Conservation (phyloP, 805 yeast species). For the Scheffersomyces stipitis region DNA sequence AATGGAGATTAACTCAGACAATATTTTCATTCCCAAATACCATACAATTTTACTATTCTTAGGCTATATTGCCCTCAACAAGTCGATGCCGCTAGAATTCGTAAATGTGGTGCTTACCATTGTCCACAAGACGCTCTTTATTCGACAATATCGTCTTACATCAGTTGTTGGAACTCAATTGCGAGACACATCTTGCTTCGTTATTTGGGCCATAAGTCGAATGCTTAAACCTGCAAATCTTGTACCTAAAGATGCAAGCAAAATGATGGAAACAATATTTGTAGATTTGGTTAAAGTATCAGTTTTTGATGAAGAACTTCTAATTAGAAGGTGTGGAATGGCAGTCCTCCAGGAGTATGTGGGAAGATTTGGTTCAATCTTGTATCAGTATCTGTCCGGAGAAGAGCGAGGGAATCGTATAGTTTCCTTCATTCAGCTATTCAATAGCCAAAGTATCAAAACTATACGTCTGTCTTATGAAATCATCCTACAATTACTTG, state of each 20-base stretch:
- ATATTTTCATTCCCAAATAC: constrained; percentile 41
- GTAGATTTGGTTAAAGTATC: constrained; percentile 49
- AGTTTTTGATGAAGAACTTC: constrained; percentile 71
- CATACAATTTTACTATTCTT: constrained; percentile 61
- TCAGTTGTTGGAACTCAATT: constrained; percentile 63
- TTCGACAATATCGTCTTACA: constrained; percentile 57
- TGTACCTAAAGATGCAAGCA: neutral
- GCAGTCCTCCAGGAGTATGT: constrained; percentile 86
- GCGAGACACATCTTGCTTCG: constrained; percentile 82
- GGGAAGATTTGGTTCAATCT: constrained; percentile 64
- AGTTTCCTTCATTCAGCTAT: constrained; percentile 54
- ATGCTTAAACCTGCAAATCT: constrained; percentile 19
- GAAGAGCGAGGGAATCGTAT: constrained; percentile 31
- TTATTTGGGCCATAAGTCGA: constrained; percentile 74
- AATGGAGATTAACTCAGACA: constrained; percentile 23
- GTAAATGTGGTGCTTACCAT: constrained; percentile 34
- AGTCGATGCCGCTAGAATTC: constrained; percentile 19
- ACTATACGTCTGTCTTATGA: constrained; percentile 15
- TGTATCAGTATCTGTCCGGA: constrained; percentile 22
- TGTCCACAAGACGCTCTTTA: constrained; percentile 46
- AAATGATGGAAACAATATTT: constrained; percentile 20
- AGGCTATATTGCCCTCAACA: constrained; percentile 43
- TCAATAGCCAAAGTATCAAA: constrained; percentile 45
- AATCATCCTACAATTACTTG: constrained; percentile 15
- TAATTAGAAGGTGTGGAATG: constrained; percentile 75